Evolutionary conservation across 495 filamentous ascomycete genomes (phyloP).

Genomic region (Tuber borchii): DNA sequence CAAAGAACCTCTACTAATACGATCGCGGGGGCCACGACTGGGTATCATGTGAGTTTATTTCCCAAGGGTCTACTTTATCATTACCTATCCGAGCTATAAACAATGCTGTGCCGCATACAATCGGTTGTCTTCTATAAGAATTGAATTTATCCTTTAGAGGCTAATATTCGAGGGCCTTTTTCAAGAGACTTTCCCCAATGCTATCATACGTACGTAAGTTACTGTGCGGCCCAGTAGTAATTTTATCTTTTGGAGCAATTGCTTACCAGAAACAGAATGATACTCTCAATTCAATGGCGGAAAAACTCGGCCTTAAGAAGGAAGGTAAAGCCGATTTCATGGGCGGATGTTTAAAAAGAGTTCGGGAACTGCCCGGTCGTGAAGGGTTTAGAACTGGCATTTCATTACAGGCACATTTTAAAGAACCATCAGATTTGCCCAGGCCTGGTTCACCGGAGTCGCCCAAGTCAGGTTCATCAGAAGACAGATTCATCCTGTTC

Average conservation of each 20-base stretch:
- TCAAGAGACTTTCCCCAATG: background rate
- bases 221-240: background rate
- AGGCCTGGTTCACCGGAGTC: too few relatives aligned
- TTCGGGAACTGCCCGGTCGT: background rate
- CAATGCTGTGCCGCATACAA: too few relatives aligned
- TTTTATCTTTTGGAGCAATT: background rate
- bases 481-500: too few relatives aligned
- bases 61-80: too few relatives aligned
- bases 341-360: background rate
- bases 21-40: background rate
- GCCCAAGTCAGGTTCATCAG: too few relatives aligned
- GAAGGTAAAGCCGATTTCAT: background rate
- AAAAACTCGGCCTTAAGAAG: background rate
- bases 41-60: background rate
- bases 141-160: too few relatives aligned
- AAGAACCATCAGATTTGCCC: too few relatives aligned
- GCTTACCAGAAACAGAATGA: background rate
- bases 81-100: too few relatives aligned
- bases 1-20: too few relatives aligned
- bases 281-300: background rate
- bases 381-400: background rate
- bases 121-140: too few relatives aligned
- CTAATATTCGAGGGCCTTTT: background rate
- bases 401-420: background rate
- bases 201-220: background rate